Evolutionary conservation across 345 rosid genomes (phyloP).

Genomic region (Rhizophora mangle): DNA sequence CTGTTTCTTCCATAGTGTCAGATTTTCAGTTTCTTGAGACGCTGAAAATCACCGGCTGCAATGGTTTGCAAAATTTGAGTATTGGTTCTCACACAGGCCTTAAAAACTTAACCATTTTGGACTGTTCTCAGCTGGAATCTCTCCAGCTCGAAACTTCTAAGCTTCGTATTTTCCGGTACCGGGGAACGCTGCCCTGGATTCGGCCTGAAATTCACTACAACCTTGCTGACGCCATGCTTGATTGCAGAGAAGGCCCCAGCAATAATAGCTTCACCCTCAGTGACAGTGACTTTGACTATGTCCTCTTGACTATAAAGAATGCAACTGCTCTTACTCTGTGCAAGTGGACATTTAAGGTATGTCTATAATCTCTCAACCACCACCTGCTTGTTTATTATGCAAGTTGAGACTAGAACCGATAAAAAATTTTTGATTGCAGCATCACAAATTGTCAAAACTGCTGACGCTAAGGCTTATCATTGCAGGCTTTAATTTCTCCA

Average conservation of each 20-base stretch:
- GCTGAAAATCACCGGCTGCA: conserved; percentile 43
- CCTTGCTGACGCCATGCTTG: conserved; percentile 47
- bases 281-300: conserved; percentile 31
- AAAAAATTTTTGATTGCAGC: no score
- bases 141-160: conserved; percentile 42
- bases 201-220: conserved; percentile 53
- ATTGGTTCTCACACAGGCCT: conserved; percentile 49
- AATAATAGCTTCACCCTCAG: conserved; percentile 9
- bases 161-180: conserved; percentile 36
- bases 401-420: no score
- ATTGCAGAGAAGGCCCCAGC: conserved; percentile 46
- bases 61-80: conserved; percentile 36
- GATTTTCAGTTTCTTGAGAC: conserved; percentile 44
- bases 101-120: conserved; percentile 40
- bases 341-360: conserved; percentile 63
- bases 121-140: conserved; percentile 34
- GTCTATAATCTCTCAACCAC: no score
- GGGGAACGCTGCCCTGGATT: conserved; percentile 43
- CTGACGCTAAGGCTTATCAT: background rate
- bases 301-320: conserved; percentile 53
- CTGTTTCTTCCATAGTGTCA: conserved; percentile 44
- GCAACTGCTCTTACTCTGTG: conserved; percentile 48
- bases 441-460: no score
- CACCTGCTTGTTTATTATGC: no score
- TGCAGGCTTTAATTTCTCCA: conserved; percentile 47